phyloP scores from a whole-genome alignment of 2,329 filamentous ascomycete genomes.

The Coniochaeta sp. region DNA sequence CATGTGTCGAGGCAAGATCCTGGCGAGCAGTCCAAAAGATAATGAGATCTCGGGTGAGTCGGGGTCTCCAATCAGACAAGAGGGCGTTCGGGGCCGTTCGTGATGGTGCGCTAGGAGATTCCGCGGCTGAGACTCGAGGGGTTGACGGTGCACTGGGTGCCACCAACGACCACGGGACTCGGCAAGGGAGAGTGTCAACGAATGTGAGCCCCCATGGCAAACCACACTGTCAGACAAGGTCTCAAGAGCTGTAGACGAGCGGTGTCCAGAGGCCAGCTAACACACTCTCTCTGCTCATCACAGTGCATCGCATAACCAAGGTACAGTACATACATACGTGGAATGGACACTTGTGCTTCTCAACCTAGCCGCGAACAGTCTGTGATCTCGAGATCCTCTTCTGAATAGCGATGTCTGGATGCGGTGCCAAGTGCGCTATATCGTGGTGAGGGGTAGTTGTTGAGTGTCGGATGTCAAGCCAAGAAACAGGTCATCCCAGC shows the following conservation, averaged over 20 bases:
- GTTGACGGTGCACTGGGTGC: background rate
- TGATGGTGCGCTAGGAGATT: background rate
- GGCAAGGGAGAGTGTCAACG: background rate
- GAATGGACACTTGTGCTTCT: too few species aligned
- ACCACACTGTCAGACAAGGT: background rate
- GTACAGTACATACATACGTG: too few species aligned
- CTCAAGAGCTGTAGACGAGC: background rate
- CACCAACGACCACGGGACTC: background rate
- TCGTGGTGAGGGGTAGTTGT: background rate
- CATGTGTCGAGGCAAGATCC: background rate
- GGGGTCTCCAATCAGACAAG: background rate
- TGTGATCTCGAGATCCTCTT: background rate
- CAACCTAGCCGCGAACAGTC: too few species aligned
- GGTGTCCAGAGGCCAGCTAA: too few species aligned
- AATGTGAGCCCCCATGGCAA: background rate
- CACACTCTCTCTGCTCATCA: background rate
- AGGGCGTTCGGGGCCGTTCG: background rate
- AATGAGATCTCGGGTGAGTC: background rate
- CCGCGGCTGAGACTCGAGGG: background rate
- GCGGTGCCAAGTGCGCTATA: background rate
- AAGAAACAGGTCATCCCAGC: background rate
- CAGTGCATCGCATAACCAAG: too few species aligned
- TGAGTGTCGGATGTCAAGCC: background rate
- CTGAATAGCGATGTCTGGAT: background rate
- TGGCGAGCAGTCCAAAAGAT: background rate